Conservation (phyloP, 1,139 yeast genomes). For the Pichia sp. region DNA sequence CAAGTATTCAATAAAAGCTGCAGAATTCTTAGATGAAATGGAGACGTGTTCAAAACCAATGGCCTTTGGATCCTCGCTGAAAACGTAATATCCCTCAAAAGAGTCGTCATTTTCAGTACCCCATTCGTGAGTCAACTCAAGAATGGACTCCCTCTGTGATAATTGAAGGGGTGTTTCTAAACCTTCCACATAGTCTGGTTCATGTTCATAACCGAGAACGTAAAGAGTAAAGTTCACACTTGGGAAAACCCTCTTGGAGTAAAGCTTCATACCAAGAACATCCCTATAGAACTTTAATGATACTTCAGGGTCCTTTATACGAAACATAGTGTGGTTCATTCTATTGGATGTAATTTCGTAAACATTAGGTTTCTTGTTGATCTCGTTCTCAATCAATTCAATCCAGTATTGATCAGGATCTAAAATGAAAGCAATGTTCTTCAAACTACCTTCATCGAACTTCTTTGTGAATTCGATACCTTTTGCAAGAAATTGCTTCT, state of each 20-base stretch:
- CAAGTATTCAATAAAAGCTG: constrained; percentile 35
- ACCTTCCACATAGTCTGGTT: constrained; percentile 28
- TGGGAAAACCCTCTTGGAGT: constrained; percentile 47
- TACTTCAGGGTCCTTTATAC: constrained; percentile 76
- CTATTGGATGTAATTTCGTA: constrained; percentile 42
- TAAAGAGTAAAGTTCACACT: constrained; percentile 78
- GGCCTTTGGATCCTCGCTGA: constrained; percentile 77
- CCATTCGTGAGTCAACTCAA: constrained; percentile 92
- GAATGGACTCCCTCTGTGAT: constrained; percentile 51
- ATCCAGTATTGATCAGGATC: constrained; percentile 98
- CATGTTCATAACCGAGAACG: constrained; percentile 66
- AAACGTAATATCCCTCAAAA: constrained; percentile 59
- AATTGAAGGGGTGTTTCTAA: constrained; percentile 28
- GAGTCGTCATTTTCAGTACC: constrained; percentile 79
- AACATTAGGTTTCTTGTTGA: constrained; percentile 33
- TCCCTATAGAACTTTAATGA: constrained; percentile 73
- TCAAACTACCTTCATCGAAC: constrained; percentile 83
- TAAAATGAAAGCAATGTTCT: constrained; percentile 84
- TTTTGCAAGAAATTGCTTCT: constrained; percentile 46
- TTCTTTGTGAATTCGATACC: constrained; percentile 78
- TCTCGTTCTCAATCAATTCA: constrained; percentile 67
- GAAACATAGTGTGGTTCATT: constrained; percentile 91
- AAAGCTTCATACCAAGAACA: constrained; percentile 71
- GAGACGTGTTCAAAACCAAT: constrained; percentile 88
- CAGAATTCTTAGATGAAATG: constrained; percentile 63